Conservation (phyloP, 2,329 filamentous ascomycete genomes). For the Calonectria pseudoturangicola region DNA sequence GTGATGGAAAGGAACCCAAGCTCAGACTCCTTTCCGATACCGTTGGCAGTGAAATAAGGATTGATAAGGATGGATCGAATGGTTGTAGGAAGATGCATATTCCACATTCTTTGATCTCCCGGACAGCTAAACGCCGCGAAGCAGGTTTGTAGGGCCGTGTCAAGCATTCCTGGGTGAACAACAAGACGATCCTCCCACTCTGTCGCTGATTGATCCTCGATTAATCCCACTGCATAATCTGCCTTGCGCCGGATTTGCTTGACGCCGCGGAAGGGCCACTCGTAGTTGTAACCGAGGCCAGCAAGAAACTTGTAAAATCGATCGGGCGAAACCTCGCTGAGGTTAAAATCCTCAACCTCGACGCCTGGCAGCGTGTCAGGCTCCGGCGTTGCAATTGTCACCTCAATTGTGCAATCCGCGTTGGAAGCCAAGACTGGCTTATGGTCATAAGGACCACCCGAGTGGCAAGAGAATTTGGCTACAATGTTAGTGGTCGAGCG, state of each 20-base stretch:
- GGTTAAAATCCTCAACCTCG: not conserved
- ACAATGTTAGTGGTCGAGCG: not conserved
- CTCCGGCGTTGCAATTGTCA: not conserved
- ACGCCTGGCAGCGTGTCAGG: not conserved
- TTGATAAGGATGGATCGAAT: conserved; percentile 19
- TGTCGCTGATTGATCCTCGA: conserved; percentile 13
- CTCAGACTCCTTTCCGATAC: conserved; percentile 1
- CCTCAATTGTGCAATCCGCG: not conserved
- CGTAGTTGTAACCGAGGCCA: conserved; percentile 43
- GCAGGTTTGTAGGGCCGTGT: not conserved
- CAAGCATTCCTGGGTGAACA: conserved; percentile 17
- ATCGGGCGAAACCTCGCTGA: not conserved
- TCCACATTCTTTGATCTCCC: conserved; percentile 16
- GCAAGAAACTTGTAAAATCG: conserved; percentile 5
- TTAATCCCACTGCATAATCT: not conserved
- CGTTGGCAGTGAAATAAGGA: conserved; percentile 13
- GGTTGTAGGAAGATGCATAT: conserved; percentile 13
- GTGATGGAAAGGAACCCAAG: not conserved
- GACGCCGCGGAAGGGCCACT: conserved; percentile 12
- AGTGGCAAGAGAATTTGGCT: not conserved
- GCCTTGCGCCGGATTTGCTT: conserved; percentile 2
- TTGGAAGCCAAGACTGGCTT: not conserved
- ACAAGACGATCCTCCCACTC: conserved; percentile 16
- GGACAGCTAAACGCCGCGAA: conserved; percentile 26
- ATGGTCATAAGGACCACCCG: not conserved